Conservation (phyloP, 139 green algal species). For the Chlamydomonas schloesseri region DNA sequence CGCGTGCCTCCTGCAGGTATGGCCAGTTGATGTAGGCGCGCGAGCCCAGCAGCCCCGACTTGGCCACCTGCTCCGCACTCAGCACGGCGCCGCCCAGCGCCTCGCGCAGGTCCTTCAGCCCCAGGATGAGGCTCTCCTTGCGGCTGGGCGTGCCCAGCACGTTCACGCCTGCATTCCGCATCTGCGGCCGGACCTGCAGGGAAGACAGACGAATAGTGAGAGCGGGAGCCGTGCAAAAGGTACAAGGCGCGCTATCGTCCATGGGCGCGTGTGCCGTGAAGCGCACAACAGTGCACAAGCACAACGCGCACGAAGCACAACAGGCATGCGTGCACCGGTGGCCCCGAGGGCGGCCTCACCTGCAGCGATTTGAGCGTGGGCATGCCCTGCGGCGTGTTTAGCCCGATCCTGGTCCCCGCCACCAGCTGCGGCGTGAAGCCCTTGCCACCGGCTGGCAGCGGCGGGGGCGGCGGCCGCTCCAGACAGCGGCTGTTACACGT, state of each 20-base stretch:
- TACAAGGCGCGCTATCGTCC: too few species aligned
- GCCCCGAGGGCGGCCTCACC: too few species aligned
- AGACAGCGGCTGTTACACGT: constrained; percentile 59
- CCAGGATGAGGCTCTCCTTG: constrained; percentile 86
- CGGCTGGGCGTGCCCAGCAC: constrained; percentile 85
- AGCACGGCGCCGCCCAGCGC: constrained; percentile 36
- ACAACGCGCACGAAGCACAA: background rate
- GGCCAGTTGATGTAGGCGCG: constrained; percentile 91
- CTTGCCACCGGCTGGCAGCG: constrained; percentile 68
- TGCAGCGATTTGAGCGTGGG: constrained; percentile 81
- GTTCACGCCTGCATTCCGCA: constrained; percentile 74
- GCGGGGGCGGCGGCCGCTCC: constrained; percentile 62
- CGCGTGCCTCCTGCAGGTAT: constrained; percentile 82
- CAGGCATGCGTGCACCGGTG: too few species aligned
- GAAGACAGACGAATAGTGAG: background rate
- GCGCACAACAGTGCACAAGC: too few species aligned
- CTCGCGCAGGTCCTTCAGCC: constrained; percentile 63
- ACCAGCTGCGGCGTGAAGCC: constrained; percentile 80
- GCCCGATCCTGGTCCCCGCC: constrained; percentile 73
- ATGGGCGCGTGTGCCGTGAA: too few species aligned
- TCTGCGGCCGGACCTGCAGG: constrained; percentile 26
- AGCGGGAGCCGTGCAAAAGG: too few species aligned
- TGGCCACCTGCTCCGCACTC: constrained; percentile 46
- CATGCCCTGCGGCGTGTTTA: constrained; percentile 69
- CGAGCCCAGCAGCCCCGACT: constrained; percentile 67